Evolutionary conservation across 495 filamentous ascomycete species (phyloP), one percentile per base, ranked within the genome.

Genomic region (Penicillium turbatum): DNA sequence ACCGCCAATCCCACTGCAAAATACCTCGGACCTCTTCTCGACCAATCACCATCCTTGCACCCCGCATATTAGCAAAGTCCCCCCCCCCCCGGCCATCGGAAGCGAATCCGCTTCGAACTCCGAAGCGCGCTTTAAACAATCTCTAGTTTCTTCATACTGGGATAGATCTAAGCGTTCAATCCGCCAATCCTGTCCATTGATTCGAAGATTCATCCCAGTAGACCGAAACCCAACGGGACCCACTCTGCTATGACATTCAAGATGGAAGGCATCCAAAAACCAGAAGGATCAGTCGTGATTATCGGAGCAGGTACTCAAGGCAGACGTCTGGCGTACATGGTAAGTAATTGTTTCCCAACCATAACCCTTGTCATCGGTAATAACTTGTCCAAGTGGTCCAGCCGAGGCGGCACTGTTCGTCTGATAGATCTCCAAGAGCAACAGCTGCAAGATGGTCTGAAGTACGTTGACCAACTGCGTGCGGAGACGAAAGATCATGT

Each of bases 241-340:
- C 24, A 43, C 13, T 17, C 24, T 27, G n/a, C 8, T 27, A 11
- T 8, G 24, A 44, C 32, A 48, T 48, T 24, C 12, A 55, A 31
- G 2, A 30, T 56, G 39, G 32, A 43, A 37, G 41, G 6, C 5
- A 10, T 30, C 3, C 50, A 42, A 42, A 37, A 35, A 13, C 50
- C 55, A 5, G n/a, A 40, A 13, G 56, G 56, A 15, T 59, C 56
- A 3, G 56, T 59, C 13, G 51, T 59, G 30, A 65, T 72, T 24
- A 47, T 72, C 5, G 71, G 71, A 3, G 71, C 71, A n/a, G 71
- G 71, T 11, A 67, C 63, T 26, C 71, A 74, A 56, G 71, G 71
- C 8, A 53, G 62, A 41, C 52, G 71, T 7, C 61, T 74, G 5
- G 71, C 71, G 12, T 70, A 67, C 38, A 74, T 74, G 71, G 71